Evolutionary conservation across 305 asterid species (phyloP).

Genomic region (Plantago rigida): DNA sequence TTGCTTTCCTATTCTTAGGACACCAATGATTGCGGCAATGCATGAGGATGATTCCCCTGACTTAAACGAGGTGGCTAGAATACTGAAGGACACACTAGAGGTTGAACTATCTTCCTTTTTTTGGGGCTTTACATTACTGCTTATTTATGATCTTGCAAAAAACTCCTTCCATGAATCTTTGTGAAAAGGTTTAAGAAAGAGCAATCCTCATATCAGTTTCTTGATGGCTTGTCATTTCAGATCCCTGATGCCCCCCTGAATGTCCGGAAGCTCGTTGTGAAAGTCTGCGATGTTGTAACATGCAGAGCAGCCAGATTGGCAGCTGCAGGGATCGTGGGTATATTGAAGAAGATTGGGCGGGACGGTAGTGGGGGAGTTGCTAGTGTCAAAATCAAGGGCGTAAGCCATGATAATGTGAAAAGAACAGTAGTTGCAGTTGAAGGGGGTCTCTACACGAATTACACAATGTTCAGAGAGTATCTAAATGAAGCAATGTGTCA

Average conservation of each 20-base stretch:
- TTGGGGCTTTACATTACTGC: neutral
- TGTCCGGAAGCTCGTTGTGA: conserved; percentile 65
- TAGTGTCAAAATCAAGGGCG: conserved; percentile 37
- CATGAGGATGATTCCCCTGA: conserved; percentile 74
- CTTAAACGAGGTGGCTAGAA: conserved; percentile 57
- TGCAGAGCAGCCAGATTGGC: conserved; percentile 77
- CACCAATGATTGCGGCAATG: conserved; percentile 73
- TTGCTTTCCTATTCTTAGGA: conserved; percentile 35
- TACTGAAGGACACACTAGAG: conserved; percentile 54
- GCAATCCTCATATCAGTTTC: neutral
- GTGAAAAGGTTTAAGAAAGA: neutral
- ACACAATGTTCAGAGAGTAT: conserved; percentile 60
- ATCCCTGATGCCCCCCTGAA: conserved; percentile 48
- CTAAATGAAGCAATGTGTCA: conserved; percentile 57
- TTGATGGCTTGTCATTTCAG: conserved; percentile 31
- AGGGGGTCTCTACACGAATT: conserved; percentile 65
- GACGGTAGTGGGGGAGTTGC: conserved; percentile 54
- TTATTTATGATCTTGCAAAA: neutral
- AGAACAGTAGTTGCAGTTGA: conserved; percentile 77
- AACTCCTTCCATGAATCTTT: neutral
- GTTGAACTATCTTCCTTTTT: conserved; percentile 24
- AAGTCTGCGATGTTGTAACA: conserved; percentile 69
- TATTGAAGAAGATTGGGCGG: conserved; percentile 73
- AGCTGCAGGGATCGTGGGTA: conserved; percentile 79
- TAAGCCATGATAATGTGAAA: conserved; percentile 34